A percentile compares a stretch with the other conserved stretches of the same genome.
Conservation (phyloP, 208 protist genomes). For the Trypanosoma conorhini region DNA sequence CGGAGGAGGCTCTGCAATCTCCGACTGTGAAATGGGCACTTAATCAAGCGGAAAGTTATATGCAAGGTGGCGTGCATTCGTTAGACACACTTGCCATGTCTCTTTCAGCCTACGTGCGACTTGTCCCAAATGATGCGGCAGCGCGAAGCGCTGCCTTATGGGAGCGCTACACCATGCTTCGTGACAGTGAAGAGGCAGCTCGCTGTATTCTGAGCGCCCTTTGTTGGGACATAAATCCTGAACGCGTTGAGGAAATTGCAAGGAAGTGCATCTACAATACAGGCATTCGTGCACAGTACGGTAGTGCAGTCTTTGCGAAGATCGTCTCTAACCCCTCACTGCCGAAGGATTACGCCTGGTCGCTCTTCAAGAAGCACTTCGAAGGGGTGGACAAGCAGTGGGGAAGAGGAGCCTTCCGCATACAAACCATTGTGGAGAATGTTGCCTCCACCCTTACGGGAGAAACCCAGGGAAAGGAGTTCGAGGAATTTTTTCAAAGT, state of each 20-base stretch:
- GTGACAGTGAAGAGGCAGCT: conserved; percentile 75
- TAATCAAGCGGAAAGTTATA: conserved; percentile 49
- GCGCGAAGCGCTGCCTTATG: conserved; percentile 38
- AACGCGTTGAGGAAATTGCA: conserved; percentile 60
- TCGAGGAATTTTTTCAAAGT: conserved; percentile 66
- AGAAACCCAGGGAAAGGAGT: conserved; percentile 52
- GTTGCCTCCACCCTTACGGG: conserved; percentile 61
- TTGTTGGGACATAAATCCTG: conserved; percentile 46
- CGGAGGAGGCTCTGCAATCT: conserved; percentile 23
- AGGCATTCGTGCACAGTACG: conserved; percentile 80
- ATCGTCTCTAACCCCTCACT: conserved; percentile 52
- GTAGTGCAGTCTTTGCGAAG: conserved; percentile 55
- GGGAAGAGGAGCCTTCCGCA: conserved; percentile 89
- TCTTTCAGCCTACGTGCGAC: conserved; percentile 48
- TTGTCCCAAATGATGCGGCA: conserved; percentile 23
- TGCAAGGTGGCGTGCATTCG: conserved; percentile 36
- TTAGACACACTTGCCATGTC: conserved; percentile 47
- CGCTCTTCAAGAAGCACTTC: conserved; percentile 75
- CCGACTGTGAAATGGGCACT: conserved; percentile 62
- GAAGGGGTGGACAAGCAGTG: conserved; percentile 75
- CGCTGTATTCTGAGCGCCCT: conserved; percentile 63
- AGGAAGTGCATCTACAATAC: conserved; percentile 62
- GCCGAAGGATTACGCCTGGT: conserved; percentile 53
- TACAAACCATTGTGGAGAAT: conserved; percentile 74
- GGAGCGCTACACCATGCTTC: conserved; percentile 44